Conservation (phyloP, 2,329 filamentous ascomycete genomes). For the Chalara sp. region DNA sequence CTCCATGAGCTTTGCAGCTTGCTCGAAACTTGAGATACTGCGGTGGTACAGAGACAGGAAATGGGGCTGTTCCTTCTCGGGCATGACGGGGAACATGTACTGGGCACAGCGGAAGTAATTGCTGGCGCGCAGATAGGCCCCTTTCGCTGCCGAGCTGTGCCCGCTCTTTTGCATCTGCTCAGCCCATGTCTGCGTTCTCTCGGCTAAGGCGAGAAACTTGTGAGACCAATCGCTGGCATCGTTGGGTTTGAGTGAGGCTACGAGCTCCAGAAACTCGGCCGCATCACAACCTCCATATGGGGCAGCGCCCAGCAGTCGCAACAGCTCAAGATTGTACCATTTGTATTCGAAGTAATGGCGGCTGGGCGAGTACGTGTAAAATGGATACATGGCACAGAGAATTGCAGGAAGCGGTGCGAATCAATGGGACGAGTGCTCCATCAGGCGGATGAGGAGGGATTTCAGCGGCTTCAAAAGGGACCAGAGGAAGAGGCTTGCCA, state of each 20-base stretch:
- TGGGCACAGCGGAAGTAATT: constrained; percentile 28
- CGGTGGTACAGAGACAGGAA: constrained; percentile 22
- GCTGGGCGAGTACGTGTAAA: background rate
- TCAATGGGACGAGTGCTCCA: no score
- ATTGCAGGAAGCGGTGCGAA: no score
- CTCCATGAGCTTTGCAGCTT: constrained; percentile 21
- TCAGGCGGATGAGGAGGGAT: no score
- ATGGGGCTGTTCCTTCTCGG: constrained; percentile 21
- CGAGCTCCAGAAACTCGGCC: constrained; percentile 33
- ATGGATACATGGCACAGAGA: background rate
- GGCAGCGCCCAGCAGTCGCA: constrained; percentile 33
- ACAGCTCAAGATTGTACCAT: constrained; percentile 38
- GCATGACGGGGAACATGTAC: constrained; percentile 26
- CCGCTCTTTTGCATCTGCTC: constrained; percentile 23
- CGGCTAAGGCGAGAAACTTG: constrained; percentile 27
- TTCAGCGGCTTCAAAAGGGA: no score
- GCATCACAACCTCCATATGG: constrained; percentile 31
- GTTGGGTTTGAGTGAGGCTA: constrained; percentile 29
- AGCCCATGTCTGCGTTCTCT: constrained; percentile 29
- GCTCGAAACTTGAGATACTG: constrained; percentile 20
- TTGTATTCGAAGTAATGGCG: constrained; percentile 7
- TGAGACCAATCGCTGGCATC: constrained; percentile 34
- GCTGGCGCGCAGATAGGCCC: constrained; percentile 32
- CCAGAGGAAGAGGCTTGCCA: no score
- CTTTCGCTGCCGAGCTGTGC: constrained; percentile 20